Evolutionary conservation across 805 yeast genomes (phyloP).

Genomic region (Saturnispora saitoi): DNA sequence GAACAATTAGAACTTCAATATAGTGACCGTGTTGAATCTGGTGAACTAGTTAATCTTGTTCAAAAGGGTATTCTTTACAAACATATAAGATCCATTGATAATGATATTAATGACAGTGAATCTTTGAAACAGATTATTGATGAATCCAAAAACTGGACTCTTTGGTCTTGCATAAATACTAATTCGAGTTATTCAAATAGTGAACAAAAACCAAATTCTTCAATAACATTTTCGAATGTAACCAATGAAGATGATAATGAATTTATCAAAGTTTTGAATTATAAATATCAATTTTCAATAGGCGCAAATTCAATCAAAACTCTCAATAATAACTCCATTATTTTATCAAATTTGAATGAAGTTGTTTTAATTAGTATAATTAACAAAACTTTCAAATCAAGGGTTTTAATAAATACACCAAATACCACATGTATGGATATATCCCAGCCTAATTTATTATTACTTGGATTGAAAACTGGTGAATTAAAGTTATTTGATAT

Average conservation of each 20-base stretch:
- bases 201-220: not conserved
- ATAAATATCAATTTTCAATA: not conserved
- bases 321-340: not conserved
- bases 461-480: conserved; percentile 39
- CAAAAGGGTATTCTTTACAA: conserved; percentile 79
- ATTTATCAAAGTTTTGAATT: conserved; percentile 5
- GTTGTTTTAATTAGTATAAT: not conserved
- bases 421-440: not conserved
- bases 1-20: conserved; percentile 45
- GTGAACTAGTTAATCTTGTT: conserved; percentile 70
- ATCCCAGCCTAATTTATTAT: not conserved
- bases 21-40: conserved; percentile 54
- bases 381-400: not conserved
- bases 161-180: not conserved
- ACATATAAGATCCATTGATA: conserved; percentile 51
- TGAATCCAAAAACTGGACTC: conserved; percentile 1
- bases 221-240: not conserved
- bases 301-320: not conserved
- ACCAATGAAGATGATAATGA: not conserved
- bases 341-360: conserved; percentile 13
- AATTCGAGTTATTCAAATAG: not conserved
- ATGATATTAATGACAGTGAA: not conserved
- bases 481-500: conserved; percentile 69
- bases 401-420: not conserved
- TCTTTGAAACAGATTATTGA: not conserved